These are phyloP conservation scores for Jackrogersella multiformis DNA, from an alignment of 495 filamentous ascomycete genomes.

Conservation along the genomic window DNA sequence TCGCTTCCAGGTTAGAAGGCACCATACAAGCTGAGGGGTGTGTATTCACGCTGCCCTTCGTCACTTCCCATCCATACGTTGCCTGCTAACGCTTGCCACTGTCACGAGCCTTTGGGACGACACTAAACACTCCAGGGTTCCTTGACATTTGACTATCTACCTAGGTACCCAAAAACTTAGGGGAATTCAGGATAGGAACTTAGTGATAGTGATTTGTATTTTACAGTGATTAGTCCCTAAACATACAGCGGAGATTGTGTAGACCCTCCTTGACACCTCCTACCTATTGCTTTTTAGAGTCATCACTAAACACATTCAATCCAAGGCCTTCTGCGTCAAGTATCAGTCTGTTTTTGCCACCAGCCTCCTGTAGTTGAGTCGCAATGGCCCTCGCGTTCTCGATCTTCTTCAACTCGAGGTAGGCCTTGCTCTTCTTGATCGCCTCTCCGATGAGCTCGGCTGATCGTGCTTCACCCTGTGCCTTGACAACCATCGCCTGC, in stretches of 20 bases:
- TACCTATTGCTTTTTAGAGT: constrained; percentile 54
- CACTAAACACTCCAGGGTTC: background rate
- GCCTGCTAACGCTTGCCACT: too few species aligned
- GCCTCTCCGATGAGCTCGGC: constrained; percentile 98
- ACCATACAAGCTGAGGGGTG: too few species aligned
- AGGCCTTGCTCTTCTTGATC: constrained; percentile 98
- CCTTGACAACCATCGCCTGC: constrained; percentile 97
- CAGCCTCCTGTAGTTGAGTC: constrained; percentile 78
- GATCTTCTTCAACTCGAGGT: constrained; percentile 95
- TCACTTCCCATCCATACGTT: too few species aligned
- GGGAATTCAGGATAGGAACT: background rate
- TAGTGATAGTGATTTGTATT: constrained; percentile 26
- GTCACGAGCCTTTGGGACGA: background rate
- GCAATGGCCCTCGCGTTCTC: constrained; percentile 95
- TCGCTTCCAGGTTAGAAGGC: too few species aligned
- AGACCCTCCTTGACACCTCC: constrained; percentile 12
- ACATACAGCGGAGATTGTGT: constrained; percentile 59
- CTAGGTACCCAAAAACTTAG: background rate
- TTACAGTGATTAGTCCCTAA: constrained; percentile 42
- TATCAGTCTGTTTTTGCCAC: constrained; percentile 92
- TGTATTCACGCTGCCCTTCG: too few species aligned
- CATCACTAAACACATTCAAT: constrained; percentile 78
- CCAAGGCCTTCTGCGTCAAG: constrained; percentile 89
- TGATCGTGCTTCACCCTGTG: constrained; percentile 98
- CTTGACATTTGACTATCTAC: too few species aligned